A percentile compares a stretch with the other conserved stretches of the same genome.
These are phyloP conservation scores for Porpolomopsis calyptriformis DNA, from an alignment of 768 basidiomycete species.

Conservation along the genomic window DNA sequence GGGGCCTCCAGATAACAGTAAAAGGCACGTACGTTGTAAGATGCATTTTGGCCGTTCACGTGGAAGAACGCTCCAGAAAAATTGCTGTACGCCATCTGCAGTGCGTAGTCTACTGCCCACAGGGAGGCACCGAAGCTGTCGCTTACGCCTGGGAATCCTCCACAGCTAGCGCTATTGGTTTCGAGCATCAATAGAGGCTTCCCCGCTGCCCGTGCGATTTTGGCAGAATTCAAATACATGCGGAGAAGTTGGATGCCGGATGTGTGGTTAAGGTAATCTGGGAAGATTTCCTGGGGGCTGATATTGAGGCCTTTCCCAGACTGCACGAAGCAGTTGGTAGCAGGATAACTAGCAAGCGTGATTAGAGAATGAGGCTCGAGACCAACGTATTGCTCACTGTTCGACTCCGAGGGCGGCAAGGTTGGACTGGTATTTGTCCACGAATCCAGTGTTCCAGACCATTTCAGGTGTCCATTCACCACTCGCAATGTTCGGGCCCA, in stretches of 20 bases:
- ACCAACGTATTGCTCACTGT: constrained; percentile 29
- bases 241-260: constrained; percentile 37
- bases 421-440: constrained; percentile 30
- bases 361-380: too few species aligned
- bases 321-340: constrained; percentile 49
- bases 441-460: constrained; percentile 42
- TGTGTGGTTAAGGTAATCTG: constrained; percentile 50
- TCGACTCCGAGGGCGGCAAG: constrained; percentile 43
- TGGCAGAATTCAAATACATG: constrained; percentile 40
- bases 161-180: constrained; percentile 60
- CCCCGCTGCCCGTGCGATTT: constrained; percentile 30
- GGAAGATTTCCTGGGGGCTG: constrained; percentile 39
- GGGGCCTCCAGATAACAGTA: too few species aligned
- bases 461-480: constrained; percentile 38
- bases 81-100: constrained; percentile 53
- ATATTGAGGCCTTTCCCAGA: constrained; percentile 29
- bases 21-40: constrained; percentile 60
- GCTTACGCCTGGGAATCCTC: constrained; percentile 54
- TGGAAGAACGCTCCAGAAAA: constrained; percentile 47
- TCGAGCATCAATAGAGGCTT: constrained; percentile 61
- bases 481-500: constrained; percentile 55
- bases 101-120: constrained; percentile 53
- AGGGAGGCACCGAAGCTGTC: constrained; percentile 55
- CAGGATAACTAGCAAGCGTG: constrained; percentile 31
- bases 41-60: constrained; percentile 56